Evolutionary conservation across 2,329 filamentous ascomycete genomes (phyloP).

Genomic region (Magnaporthiopsis incrustans): DNA sequence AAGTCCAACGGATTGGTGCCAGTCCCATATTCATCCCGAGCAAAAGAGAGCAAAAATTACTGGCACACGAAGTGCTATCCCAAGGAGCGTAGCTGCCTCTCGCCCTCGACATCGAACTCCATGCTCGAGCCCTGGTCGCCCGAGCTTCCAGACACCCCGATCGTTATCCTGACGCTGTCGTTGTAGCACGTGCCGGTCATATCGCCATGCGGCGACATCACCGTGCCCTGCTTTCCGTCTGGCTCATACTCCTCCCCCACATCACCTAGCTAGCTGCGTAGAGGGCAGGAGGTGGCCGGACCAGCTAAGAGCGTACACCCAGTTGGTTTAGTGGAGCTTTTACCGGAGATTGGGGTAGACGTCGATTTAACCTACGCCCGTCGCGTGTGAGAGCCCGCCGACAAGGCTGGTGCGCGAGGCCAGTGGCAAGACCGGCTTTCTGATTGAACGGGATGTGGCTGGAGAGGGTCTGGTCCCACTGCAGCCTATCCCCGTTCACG

Average conservation of each 20-base stretch:
- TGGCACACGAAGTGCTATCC: conserved; percentile 8
- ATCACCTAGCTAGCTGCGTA: not conserved
- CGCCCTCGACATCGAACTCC: not conserved
- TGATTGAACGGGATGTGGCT: not conserved
- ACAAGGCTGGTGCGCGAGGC: not conserved
- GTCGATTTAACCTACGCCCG: no score
- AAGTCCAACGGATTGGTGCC: no score
- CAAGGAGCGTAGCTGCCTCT: not conserved
- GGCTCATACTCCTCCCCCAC: not conserved
- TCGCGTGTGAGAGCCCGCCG: not conserved
- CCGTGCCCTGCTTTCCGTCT: not conserved
- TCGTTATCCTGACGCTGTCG: not conserved
- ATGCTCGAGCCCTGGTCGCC: not conserved
- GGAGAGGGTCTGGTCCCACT: no score
- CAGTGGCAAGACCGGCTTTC: not conserved
- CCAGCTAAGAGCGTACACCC: not conserved
- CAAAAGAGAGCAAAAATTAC: not conserved
- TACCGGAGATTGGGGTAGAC: no score
- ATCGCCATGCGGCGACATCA: not conserved
- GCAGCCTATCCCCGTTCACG: no score
- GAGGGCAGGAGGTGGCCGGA: not conserved
- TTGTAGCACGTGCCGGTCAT: not conserved
- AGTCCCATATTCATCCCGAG: no score
- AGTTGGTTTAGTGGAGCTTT: no score
- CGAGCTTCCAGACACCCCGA: not conserved